These are phyloP conservation scores for Hypoxylon sp. DNA, from an alignment of 2,329 filamentous ascomycete species.

Conservation along the genomic window DNA sequence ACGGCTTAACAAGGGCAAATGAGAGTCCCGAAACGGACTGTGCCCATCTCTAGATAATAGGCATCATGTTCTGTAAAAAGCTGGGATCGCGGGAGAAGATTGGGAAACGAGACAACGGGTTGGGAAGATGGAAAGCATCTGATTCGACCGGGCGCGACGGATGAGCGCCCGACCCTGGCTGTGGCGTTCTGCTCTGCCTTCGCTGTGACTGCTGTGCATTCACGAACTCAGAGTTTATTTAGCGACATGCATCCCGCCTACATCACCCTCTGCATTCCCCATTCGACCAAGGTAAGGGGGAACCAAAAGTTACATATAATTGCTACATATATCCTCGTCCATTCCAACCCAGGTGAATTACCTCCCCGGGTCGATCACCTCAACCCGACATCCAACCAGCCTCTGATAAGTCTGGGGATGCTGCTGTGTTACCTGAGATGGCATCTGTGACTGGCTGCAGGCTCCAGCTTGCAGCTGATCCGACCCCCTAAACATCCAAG, in stretches of 20 bases:
- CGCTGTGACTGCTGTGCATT: conserved; percentile 36
- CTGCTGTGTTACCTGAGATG: conserved; percentile 39
- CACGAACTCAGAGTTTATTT: conserved; percentile 39
- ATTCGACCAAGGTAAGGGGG: conserved; percentile 29
- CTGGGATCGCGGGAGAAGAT: conserved; percentile 36
- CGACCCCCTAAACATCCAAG: conserved; percentile 28
- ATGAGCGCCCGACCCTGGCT: conserved; percentile 46
- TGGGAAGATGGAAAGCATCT: conserved; percentile 46
- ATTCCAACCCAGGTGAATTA: conserved; percentile 22
- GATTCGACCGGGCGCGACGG: conserved; percentile 52
- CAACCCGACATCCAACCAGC: conserved; percentile 22
- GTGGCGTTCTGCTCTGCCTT: conserved; percentile 40
- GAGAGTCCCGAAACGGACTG: conserved; percentile 28
- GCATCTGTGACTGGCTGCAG: conserved; percentile 31
- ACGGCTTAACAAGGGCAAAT: conserved; percentile 21
- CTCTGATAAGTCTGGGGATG: conserved; percentile 28
- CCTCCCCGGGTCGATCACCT: conserved; percentile 30
- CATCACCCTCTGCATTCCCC: conserved; percentile 27
- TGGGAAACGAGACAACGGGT: conserved; percentile 45
- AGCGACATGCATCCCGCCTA: conserved; percentile 35
- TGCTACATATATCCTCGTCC: conserved; percentile 24
- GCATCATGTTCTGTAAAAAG: conserved; percentile 34
- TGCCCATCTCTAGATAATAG: conserved; percentile 39
- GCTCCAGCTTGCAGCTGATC: conserved; percentile 35
- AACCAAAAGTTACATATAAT: conserved; percentile 23